Conservation (phyloP, 768 basidiomycete genomes). For the Hydnomerulius pinastri region DNA sequence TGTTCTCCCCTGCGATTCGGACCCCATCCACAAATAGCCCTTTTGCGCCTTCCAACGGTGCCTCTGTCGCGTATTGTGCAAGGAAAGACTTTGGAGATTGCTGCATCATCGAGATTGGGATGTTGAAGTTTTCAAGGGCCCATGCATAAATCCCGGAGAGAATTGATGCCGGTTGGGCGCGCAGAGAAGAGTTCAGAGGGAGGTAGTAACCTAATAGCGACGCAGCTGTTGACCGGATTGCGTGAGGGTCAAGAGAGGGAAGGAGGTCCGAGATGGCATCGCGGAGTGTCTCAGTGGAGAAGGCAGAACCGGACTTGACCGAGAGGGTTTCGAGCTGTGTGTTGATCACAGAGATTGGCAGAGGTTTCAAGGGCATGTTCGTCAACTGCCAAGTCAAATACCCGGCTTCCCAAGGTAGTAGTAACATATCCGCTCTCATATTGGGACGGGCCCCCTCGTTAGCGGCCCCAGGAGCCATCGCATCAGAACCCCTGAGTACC, state of each 20-base stretch:
- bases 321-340: conserved; percentile 13
- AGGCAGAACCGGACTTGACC: conserved; percentile 8
- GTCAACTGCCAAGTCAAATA: conserved; percentile 65
- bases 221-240: conserved; percentile 61
- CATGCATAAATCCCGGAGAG: conserved; percentile 63
- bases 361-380: conserved; percentile 67
- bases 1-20: conserved; percentile 3
- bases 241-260: conserved; percentile 45
- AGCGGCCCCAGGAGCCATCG: conserved; percentile 36
- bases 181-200: conserved; percentile 49
- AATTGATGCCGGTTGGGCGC: conserved; percentile 43
- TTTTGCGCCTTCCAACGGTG: conserved; percentile 11
- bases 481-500: conserved; percentile 69
- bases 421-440: conserved; percentile 72
- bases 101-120: conserved; percentile 18
- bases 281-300: conserved; percentile 29
- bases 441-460: background rate
- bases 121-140: conserved; percentile 37
- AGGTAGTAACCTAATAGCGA: conserved; percentile 76
- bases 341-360: conserved; percentile 35
- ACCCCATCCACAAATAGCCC: conserved; percentile 26
- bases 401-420: conserved; percentile 76
- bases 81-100: conserved; percentile 24
- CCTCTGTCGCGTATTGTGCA: conserved; percentile 20
- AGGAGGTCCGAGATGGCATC: conserved; percentile 33